Evolutionary conservation across 1,139 yeast genomes (phyloP).

Genomic region (Pneumocystis canis): DNA sequence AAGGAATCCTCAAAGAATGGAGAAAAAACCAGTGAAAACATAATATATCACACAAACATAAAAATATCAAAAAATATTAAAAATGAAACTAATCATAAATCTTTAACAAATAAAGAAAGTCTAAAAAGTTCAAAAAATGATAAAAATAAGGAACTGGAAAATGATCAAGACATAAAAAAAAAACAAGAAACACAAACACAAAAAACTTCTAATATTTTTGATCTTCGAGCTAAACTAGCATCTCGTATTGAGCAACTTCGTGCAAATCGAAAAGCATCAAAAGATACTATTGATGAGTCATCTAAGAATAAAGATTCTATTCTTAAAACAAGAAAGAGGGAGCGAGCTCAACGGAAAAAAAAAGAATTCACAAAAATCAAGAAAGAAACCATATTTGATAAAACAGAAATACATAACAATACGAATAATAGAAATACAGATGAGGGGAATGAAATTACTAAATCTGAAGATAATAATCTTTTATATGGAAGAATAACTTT

Average conservation of each 20-base stretch:
- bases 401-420: slow-evolving; percentile 23
- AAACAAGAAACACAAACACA: not conserved
- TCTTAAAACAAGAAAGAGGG: slow-evolving; percentile 24
- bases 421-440: slow-evolving; percentile 17
- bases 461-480: slow-evolving; percentile 29
- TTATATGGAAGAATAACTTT: slow-evolving; percentile 74
- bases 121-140: not conserved
- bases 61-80: not conserved
- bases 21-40: not conserved
- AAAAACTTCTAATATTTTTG: slow-evolving; percentile 29
- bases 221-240: slow-evolving; percentile 57
- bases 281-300: slow-evolving; percentile 64
- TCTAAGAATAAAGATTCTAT: slow-evolving; percentile 42
- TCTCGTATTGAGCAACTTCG: slow-evolving; percentile 53
- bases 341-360: slow-evolving; percentile 12
- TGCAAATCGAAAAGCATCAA: slow-evolving; percentile 84
- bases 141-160: too few relatives aligned
- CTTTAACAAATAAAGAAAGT: not conserved
- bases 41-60: not conserved
- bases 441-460: not conserved
- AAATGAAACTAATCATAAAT: not conserved
- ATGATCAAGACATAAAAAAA: not conserved
- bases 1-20: not conserved
- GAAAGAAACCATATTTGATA: slow-evolving; percentile 8
- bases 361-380: slow-evolving; percentile 15